Percentiles rank a stretch among this genome's conserved stretches.
Evolutionary conservation across 2,329 filamentous ascomycete genomes (phyloP).

Genomic region (Pseudovirgaria hyperparasitica): DNA sequence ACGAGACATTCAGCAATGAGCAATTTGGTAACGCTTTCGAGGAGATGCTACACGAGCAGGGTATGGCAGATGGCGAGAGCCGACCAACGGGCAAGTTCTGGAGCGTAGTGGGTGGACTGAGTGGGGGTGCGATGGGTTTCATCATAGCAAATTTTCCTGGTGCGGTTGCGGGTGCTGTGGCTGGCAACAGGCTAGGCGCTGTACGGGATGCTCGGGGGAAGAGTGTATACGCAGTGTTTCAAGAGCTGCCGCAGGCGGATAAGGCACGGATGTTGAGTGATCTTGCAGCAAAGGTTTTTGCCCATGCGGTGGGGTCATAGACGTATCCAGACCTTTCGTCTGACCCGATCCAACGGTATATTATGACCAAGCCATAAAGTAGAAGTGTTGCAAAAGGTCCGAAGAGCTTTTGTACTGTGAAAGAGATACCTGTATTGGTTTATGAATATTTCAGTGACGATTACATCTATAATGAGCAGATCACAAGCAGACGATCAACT

Average conservation of each 20-base stretch:
- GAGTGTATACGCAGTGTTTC: conserved; percentile 87
- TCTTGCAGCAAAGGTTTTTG: conserved; percentile 76
- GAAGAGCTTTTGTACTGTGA: too few species aligned
- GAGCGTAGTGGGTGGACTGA: conserved; percentile 71
- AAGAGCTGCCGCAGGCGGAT: conserved; percentile 74
- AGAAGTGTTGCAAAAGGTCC: too few species aligned
- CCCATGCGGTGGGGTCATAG: conserved; percentile 48
- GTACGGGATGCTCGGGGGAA: conserved; percentile 84
- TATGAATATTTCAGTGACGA: too few species aligned
- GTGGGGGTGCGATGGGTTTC: conserved; percentile 83
- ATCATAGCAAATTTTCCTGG: conserved; percentile 90
- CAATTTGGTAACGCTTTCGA: conserved; percentile 67
- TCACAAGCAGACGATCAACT: too few species aligned
- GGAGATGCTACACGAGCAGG: conserved; percentile 41
- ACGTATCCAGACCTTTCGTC: too few species aligned
- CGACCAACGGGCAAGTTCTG: conserved; percentile 65
- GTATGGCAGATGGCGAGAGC: conserved; percentile 57
- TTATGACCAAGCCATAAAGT: too few species aligned
- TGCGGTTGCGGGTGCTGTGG: conserved; percentile 77
- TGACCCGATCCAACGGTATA: not conserved
- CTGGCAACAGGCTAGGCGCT: conserved; percentile 82
- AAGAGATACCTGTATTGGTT: too few species aligned
- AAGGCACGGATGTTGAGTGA: conserved; percentile 71
- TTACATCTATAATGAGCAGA: too few species aligned
- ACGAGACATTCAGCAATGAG: conserved; percentile 51